Evolutionary conservation across 306 rosid species (phyloP).

Genomic region (Glycine soja): DNA sequence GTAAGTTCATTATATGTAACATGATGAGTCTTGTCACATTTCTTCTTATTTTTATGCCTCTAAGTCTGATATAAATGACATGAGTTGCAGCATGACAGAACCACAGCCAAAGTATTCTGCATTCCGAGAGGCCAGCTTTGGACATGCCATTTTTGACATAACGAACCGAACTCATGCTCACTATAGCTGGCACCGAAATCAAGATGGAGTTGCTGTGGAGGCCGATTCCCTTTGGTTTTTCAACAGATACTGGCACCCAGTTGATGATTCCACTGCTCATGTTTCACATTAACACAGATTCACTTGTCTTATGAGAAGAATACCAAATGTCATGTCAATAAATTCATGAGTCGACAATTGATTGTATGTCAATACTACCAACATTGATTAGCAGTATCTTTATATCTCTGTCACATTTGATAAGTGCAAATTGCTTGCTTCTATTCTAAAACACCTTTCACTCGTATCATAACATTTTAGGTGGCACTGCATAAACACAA

Average conservation of each 20-base stretch:
- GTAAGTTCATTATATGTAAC: slow-evolving; percentile 51
- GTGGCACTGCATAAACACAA: neutral
- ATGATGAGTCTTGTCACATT: neutral
- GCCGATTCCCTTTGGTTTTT: slow-evolving; percentile 78
- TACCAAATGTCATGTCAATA: slow-evolving; percentile 35
- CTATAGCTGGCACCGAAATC: slow-evolving; percentile 81
- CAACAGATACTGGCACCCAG: slow-evolving; percentile 69
- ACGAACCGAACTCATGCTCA: slow-evolving; percentile 86
- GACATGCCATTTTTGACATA: slow-evolving; percentile 79
- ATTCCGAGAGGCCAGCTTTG: slow-evolving; percentile 82
- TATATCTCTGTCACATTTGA: neutral
- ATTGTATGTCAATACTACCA: neutral
- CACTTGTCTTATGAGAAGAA: neutral
- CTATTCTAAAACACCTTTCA: neutral
- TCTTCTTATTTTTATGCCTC: neutral
- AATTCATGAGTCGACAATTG: slow-evolving; percentile 1
- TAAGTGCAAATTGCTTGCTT: slow-evolving; percentile 16
- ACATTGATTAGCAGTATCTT: neutral
- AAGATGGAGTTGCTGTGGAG: slow-evolving; percentile 75
- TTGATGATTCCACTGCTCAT: slow-evolving; percentile 62
- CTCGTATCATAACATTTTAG: neutral
- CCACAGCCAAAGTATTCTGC: slow-evolving; percentile 90
- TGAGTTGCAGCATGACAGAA: slow-evolving; percentile 72
- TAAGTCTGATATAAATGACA: slow-evolving; percentile 12
- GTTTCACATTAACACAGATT: slow-evolving; percentile 4